Evolutionary conservation across 495 filamentous ascomycete species (phyloP), one percentile per base, ranked within the genome.

Genomic region (Penicillium mononematosum): DNA sequence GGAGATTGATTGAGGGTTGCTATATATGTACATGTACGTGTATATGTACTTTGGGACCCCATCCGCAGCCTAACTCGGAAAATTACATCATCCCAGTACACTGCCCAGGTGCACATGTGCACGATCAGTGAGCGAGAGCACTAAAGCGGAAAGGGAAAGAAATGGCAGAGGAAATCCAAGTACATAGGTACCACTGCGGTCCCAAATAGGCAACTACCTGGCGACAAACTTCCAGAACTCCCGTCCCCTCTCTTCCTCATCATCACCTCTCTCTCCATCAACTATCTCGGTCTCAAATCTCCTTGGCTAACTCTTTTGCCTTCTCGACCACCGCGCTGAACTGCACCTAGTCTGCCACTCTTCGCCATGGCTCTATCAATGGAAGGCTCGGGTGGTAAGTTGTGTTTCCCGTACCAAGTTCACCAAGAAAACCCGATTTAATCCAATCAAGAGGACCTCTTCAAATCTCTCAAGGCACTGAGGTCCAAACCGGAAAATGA

Each of bases 71-170:
- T 29, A 29, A 29, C 27, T 29, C 27, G 27, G 9, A 29, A 29
- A 7, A 29, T 29, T 29, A 29, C 7, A 2, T 29, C 27, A 29
- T 29, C 27, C 27, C 7, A 29, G 27, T 10, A 10, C 27, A 29
- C 27, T 24, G n/a, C n/a, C n/a, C n/a, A n/a, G n/a, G 5, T 24
- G 24, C 24, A 5, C 4, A 5, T 24, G 24, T 24, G 24, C 24
- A 24, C 22, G 22, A 5, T 32, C 32, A 27, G 25, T 27, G 25
- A 27, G 25, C 20, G n/a, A n/a, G n/a, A 6, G 55, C 48, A 58
- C 48, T 58, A 44, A 46, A 52, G 52, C 29, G 41, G 56, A 58
- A 53, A 39, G 6, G 41, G 56, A 58, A 17, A 53, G 56, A 58
- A 43, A 27, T 58, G 56, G 39, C 48, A 58, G 27, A 45, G 27